Evolutionary conservation across 495 filamentous ascomycete species (phyloP).

Genomic region (Letharia lupina): DNA sequence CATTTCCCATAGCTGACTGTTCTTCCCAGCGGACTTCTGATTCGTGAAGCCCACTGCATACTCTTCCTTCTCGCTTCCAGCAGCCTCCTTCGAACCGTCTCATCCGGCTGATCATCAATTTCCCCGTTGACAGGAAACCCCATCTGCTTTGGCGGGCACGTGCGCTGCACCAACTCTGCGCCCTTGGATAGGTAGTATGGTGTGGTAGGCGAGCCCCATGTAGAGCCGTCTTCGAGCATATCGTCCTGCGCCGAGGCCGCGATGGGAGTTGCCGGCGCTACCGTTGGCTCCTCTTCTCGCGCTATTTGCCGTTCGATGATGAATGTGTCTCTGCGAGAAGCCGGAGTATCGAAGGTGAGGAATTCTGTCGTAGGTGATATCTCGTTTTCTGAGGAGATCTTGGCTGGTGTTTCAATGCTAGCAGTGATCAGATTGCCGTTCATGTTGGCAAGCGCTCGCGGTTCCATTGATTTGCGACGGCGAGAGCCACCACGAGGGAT

Average conservation of each 20-base stretch:
- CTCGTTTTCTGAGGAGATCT: slow-evolving; percentile 15
- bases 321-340: slow-evolving; percentile 44
- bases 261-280: slow-evolving; percentile 14
- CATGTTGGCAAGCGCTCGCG: slow-evolving; percentile 62
- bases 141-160: slow-evolving; percentile 62
- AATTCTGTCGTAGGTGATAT: slow-evolving; percentile 32
- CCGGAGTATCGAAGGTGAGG: slow-evolving; percentile 37
- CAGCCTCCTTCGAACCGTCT: slow-evolving; percentile 54
- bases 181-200: slow-evolving; percentile 50
- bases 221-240: slow-evolving; percentile 34
- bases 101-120: slow-evolving; percentile 31
- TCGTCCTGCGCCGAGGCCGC: slow-evolving; percentile 26
- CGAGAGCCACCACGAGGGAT: slow-evolving; percentile 69
- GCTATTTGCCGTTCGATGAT: slow-evolving; percentile 28
- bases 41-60: slow-evolving; percentile 68
- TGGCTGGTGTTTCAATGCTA: slow-evolving; percentile 25
- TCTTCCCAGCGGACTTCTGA: slow-evolving; percentile 65
- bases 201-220: slow-evolving; percentile 45
- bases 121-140: slow-evolving; percentile 34
- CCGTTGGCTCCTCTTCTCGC: slow-evolving; percentile 15
- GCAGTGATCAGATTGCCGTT: slow-evolving; percentile 55
- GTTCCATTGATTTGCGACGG: slow-evolving; percentile 88
- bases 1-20: slow-evolving; percentile 27
- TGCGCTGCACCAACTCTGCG: slow-evolving; percentile 53
- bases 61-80: slow-evolving; percentile 74